A percentile compares a stretch with the other conserved stretches of the same genome.
Conservation (phyloP, 768 basidiomycete genomes). For the Plicaturopsis crispa region DNA sequence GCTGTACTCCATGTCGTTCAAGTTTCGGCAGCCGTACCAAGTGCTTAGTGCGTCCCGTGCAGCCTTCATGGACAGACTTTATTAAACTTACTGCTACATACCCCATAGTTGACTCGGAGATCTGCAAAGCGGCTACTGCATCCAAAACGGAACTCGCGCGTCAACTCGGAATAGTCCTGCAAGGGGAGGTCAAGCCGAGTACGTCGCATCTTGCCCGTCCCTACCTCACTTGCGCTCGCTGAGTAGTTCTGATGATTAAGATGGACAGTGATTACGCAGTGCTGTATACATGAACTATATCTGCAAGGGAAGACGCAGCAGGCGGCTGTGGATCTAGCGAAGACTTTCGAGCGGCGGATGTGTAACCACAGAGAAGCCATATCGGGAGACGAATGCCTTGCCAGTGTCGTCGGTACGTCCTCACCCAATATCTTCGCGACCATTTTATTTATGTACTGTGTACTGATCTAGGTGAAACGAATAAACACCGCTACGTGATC, state of each 20-base stretch:
- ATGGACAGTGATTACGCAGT: conserved; percentile 94
- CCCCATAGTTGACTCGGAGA: conserved; percentile 71
- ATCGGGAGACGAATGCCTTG: conserved; percentile 75
- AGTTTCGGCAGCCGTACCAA: conserved; percentile 92
- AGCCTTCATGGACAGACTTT: not conserved
- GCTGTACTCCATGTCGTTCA: conserved; percentile 79
- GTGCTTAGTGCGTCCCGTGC: conserved; percentile 53
- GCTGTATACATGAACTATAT: conserved; percentile 92
- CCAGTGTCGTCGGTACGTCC: conserved; percentile 67
- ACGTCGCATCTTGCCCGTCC: conserved; percentile 32
- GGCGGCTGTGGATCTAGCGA: conserved; percentile 79
- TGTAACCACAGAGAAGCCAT: conserved; percentile 94
- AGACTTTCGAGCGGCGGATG: conserved; percentile 86
- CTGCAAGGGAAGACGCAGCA: conserved; percentile 71
- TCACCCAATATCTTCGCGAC: not conserved
- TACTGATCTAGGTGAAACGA: conserved; percentile 51
- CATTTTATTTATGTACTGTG: conserved; percentile 2
- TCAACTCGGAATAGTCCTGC: conserved; percentile 69
- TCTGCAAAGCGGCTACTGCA: conserved; percentile 62
- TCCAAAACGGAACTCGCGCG: conserved; percentile 72
- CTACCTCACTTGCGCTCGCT: conserved; percentile 3
- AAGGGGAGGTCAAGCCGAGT: conserved; percentile 91
- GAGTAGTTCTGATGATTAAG: conserved; percentile 31
- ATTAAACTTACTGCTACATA: conserved; percentile 6
- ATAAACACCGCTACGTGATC: conserved; percentile 89